phyloP scores from a whole-genome alignment of 257 asterid genomes.

The Oldenlandia corymbosa region DNA sequence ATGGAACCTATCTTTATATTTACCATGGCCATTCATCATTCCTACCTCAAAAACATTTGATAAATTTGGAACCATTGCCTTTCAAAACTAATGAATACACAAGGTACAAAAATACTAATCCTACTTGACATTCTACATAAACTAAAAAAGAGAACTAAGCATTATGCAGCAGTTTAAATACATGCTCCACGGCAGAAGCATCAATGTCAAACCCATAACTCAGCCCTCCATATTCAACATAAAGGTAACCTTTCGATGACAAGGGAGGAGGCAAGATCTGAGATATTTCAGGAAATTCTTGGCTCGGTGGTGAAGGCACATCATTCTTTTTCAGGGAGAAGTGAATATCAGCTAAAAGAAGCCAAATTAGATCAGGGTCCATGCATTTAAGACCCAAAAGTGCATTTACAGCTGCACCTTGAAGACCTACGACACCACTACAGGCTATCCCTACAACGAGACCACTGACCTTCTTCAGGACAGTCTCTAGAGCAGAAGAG shows the following conservation, averaged over 20 bases:
- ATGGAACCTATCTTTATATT: no score
- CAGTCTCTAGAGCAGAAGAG: slow-evolving; percentile 55
- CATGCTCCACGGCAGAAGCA: slow-evolving; percentile 51
- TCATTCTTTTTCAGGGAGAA: slow-evolving; percentile 47
- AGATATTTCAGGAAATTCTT: slow-evolving; percentile 48
- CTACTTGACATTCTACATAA: slow-evolving; percentile 25
- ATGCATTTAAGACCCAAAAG: slow-evolving; percentile 63
- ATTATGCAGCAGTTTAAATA: slow-evolving; percentile 40
- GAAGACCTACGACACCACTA: slow-evolving; percentile 74
- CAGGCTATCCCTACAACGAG: slow-evolving; percentile 73
- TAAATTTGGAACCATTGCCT: no score
- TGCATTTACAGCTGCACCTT: slow-evolving; percentile 59
- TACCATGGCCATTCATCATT: no score
- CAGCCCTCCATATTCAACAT: slow-evolving; percentile 75
- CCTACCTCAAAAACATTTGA: no score
- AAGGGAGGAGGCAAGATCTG: slow-evolving; percentile 56
- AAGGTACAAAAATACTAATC: no score
- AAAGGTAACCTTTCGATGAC: slow-evolving; percentile 55
- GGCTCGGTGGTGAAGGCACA: slow-evolving; percentile 39
- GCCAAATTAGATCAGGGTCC: slow-evolving; percentile 90
- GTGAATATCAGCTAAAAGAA: slow-evolving; percentile 84
- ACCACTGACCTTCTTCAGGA: slow-evolving; percentile 73
- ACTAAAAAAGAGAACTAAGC: slow-evolving; percentile 33
- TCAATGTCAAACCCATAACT: slow-evolving; percentile 81
- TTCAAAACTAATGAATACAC: no score